These are phyloP conservation scores for Solanum hybrid DNA, from an alignment of 305 asterid species.

Conservation along the genomic window DNA sequence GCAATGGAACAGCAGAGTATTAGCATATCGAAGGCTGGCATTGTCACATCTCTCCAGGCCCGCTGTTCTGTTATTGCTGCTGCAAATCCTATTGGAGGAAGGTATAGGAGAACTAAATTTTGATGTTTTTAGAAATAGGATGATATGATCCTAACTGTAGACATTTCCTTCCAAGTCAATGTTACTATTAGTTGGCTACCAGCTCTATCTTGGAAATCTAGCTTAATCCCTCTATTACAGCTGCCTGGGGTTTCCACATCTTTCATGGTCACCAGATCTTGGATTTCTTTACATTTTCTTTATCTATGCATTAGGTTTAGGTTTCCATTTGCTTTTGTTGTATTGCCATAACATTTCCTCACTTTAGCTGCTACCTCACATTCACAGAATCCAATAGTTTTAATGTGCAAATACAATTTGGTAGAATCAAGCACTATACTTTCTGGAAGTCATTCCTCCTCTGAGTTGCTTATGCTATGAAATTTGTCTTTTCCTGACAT, in stretches of 20 bases:
- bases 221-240: background rate
- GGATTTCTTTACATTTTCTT: background rate
- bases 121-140: background rate
- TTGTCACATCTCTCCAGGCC: slow-evolving; percentile 91
- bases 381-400: background rate
- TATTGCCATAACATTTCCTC: background rate
- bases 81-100: slow-evolving; percentile 96
- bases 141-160: background rate
- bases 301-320: background rate
- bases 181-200: background rate
- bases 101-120: slow-evolving; percentile 28
- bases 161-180: background rate
- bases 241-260: background rate
- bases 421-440: background rate
- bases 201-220: background rate
- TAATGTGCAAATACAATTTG: background rate
- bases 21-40: slow-evolving; percentile 97
- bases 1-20: slow-evolving; percentile 99
- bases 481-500: background rate
- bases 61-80: slow-evolving; percentile 98
- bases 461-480: background rate
- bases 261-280: background rate
- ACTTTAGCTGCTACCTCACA: background rate
- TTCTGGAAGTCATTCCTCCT: background rate
- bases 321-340: slow-evolving; percentile 1